A percentile compares a stretch with the other conserved stretches of the same genome.
These are phyloP conservation scores for Ceratocystis cacaofunesta DNA, from an alignment of 2,329 filamentous ascomycete species.

Conservation along the genomic window DNA sequence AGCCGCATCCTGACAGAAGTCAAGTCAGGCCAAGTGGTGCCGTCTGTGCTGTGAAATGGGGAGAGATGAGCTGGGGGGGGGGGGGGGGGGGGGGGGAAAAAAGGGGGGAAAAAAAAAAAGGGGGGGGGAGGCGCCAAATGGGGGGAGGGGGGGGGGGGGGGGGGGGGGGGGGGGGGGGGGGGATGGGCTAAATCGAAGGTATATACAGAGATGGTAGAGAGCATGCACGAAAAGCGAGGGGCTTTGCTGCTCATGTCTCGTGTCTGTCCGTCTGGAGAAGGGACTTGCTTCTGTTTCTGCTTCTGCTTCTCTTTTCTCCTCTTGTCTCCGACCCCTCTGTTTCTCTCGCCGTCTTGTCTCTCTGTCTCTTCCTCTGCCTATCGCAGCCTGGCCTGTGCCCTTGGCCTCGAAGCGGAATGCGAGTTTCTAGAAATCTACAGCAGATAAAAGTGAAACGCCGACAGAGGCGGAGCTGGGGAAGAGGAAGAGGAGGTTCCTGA, in stretches of 20 bases:
- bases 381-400: background rate
- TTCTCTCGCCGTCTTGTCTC: too few species aligned
- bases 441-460: background rate
- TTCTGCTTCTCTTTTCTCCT: background rate
- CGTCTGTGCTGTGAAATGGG: background rate
- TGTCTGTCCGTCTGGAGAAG: background rate
- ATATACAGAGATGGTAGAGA: too few species aligned
- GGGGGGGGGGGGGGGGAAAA: background rate
- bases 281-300: background rate
- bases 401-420: background rate
- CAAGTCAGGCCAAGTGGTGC: background rate
- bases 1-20: constrained; percentile 2
- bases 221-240: background rate
- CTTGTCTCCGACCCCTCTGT: too few species aligned
- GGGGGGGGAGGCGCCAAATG: too few species aligned
- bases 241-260: background rate
- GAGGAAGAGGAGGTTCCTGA: background rate
- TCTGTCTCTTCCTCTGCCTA: too few species aligned
- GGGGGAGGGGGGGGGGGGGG: background rate
- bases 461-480: background rate
- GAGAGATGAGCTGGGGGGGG: background rate
- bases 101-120: too few species aligned
- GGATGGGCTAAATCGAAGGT: background rate
- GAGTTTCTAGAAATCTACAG: background rate
- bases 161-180: background rate